These are phyloP conservation scores for Serendipita sp. DNA, from an alignment of 768 basidiomycete genomes.

Conservation along the genomic window DNA sequence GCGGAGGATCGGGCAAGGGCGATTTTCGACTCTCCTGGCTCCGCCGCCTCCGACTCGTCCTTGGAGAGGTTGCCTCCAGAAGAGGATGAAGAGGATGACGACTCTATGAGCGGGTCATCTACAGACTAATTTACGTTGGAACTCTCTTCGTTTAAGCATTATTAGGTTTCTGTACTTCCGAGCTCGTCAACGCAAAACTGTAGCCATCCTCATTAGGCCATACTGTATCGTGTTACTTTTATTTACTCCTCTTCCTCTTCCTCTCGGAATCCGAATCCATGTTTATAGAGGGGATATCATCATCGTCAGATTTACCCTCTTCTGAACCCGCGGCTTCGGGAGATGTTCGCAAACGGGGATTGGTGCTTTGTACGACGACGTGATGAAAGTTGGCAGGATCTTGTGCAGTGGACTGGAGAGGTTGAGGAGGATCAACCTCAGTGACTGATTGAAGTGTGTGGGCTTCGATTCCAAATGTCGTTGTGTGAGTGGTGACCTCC, in stretches of 20 bases:
- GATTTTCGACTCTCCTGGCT: not conserved
- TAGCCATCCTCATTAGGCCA: not conserved
- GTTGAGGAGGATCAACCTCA: too few relatives aligned
- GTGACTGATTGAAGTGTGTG: too few relatives aligned
- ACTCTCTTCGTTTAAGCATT: not conserved
- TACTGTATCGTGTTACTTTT: not conserved
- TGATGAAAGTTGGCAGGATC: too few relatives aligned
- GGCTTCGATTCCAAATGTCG: too few relatives aligned
- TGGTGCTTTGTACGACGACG: not conserved
- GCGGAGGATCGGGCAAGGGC: not conserved
- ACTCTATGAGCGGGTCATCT: not conserved
- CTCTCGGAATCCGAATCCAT: constrained; percentile 3
- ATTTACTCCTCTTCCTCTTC: not conserved
- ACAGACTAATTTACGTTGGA: not conserved
- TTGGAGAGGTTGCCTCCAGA: not conserved
- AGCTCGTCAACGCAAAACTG: not conserved
- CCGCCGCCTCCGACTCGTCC: not conserved
- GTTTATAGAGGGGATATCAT: not conserved
- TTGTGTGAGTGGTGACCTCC: too few relatives aligned
- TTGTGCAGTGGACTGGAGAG: too few relatives aligned
- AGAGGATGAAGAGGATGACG: not conserved
- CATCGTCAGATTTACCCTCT: not conserved
- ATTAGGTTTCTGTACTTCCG: not conserved
- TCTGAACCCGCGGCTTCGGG: not conserved
- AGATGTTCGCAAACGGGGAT: not conserved